Conservation (phyloP, 495 filamentous ascomycete species). For the Penicillium parvum region DNA sequence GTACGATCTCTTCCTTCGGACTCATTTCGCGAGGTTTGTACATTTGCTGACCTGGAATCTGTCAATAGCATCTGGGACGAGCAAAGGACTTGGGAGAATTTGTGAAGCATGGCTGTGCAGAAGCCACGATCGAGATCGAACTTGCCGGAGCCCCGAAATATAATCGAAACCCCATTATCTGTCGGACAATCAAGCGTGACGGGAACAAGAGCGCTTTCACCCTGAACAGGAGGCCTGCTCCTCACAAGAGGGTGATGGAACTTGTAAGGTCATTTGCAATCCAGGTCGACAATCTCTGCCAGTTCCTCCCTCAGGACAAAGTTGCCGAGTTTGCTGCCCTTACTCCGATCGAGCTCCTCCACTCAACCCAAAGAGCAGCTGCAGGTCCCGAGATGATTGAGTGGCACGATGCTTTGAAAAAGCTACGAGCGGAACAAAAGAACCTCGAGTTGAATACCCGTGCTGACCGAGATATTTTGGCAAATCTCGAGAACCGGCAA, state of each 20-base stretch:
- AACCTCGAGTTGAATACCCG: slow-evolving; percentile 54
- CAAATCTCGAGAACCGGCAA: slow-evolving; percentile 67
- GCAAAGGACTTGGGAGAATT: slow-evolving; percentile 84
- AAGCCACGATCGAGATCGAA: slow-evolving; percentile 85
- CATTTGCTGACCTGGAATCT: neutral
- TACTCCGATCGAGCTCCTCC: slow-evolving; percentile 76
- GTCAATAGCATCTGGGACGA: slow-evolving; percentile 66
- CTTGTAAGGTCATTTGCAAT: slow-evolving; percentile 70
- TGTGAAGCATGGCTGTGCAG: slow-evolving; percentile 80
- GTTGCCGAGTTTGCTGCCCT: slow-evolving; percentile 91
- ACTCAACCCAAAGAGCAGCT: slow-evolving; percentile 81
- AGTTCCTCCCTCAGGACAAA: slow-evolving; percentile 95
- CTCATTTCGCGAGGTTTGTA: slow-evolving; percentile 1
- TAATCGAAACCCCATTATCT: slow-evolving; percentile 63
- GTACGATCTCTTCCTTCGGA: slow-evolving; percentile 32
- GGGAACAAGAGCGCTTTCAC: slow-evolving; percentile 73
- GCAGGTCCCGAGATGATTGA: slow-evolving; percentile 73
- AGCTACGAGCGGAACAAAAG: slow-evolving; percentile 64
- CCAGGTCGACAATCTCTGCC: slow-evolving; percentile 95
- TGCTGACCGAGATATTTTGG: slow-evolving; percentile 55
- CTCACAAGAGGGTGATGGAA: slow-evolving; percentile 55
- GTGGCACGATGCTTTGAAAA: slow-evolving; percentile 74
- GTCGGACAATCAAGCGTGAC: slow-evolving; percentile 70
- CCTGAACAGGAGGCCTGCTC: slow-evolving; percentile 57
- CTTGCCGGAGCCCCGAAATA: slow-evolving; percentile 54